A percentile compares a stretch with the other conserved stretches of the same genome.
These are phyloP conservation scores for Kazachstania kunashirensis DNA, from an alignment of 805 yeast species.

Conservation along the genomic window DNA sequence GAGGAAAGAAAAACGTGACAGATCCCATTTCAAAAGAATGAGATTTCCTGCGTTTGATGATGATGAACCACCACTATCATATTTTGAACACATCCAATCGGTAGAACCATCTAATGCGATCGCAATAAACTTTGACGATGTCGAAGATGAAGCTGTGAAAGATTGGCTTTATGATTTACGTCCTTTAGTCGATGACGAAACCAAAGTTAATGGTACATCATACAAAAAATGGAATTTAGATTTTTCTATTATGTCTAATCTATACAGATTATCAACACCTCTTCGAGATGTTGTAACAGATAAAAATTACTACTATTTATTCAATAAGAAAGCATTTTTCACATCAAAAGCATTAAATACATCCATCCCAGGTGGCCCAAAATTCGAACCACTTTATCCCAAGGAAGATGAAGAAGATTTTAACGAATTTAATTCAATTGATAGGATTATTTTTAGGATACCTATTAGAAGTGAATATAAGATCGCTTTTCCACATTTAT, in stretches of 20 bases:
- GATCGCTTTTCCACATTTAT: slow-evolving; percentile 79
- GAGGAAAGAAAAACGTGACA: slow-evolving; percentile 89
- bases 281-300: slow-evolving; percentile 49
- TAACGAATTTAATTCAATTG: slow-evolving; percentile 84
- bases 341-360: slow-evolving; percentile 86
- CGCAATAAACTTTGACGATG: slow-evolving; percentile 51
- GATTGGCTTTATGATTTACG: slow-evolving; percentile 78
- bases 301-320: slow-evolving; percentile 56
- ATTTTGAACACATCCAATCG: slow-evolving; percentile 69
- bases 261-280: slow-evolving; percentile 64
- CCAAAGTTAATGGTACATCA: slow-evolving; percentile 63
- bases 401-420: slow-evolving; percentile 66
- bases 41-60: slow-evolving; percentile 95
- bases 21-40: slow-evolving; percentile 84
- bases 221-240: slow-evolving; percentile 64
- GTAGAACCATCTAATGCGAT: slow-evolving; percentile 67
- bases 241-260: slow-evolving; percentile 49
- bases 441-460: slow-evolving; percentile 70
- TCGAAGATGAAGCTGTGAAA: slow-evolving; percentile 47
- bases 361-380: slow-evolving; percentile 92
- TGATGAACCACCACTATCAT: slow-evolving; percentile 86
- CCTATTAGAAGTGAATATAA: slow-evolving; percentile 74
- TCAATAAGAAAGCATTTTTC: slow-evolving; percentile 69
- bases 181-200: slow-evolving; percentile 53
- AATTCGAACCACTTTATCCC: slow-evolving; percentile 76